Percentiles rank a stretch among this genome's conserved stretches.
Evolutionary conservation across 345 rosid species (phyloP).

Genomic region (Euphorbia pulcherrima): DNA sequence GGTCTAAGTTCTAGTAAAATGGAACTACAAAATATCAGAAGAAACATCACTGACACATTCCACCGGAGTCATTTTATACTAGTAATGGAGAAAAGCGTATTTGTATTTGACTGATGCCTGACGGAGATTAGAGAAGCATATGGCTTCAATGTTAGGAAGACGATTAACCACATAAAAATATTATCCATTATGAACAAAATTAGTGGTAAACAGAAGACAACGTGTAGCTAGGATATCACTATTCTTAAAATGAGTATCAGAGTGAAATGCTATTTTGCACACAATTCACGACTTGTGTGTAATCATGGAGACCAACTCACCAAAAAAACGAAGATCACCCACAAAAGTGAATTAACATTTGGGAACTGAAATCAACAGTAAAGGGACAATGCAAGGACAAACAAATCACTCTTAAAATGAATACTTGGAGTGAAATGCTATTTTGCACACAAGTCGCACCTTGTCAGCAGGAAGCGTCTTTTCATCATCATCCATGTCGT

Average conservation of each 20-base stretch:
- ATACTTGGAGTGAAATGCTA: not conserved
- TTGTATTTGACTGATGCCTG: too few relatives aligned
- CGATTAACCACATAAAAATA: slow-evolving; percentile 2
- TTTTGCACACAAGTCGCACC: slow-evolving; percentile 39
- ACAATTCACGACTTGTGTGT: too few relatives aligned
- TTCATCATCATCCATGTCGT: slow-evolving; percentile 98
- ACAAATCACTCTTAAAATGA: not conserved
- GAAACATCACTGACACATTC: too few relatives aligned
- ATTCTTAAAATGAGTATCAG: too few relatives aligned
- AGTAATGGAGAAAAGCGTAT: not conserved
- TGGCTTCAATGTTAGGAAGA: slow-evolving; percentile 1
- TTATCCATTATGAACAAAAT: too few relatives aligned
- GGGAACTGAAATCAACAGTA: not conserved
- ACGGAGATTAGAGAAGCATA: not conserved
- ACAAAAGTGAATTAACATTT: slow-evolving; percentile 1
- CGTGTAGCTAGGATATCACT: too few relatives aligned
- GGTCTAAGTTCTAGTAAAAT: not conserved
- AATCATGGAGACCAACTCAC: too few relatives aligned
- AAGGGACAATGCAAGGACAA: slow-evolving; percentile 4
- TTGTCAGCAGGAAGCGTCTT: slow-evolving; percentile 90
- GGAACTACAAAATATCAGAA: not conserved
- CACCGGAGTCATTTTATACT: too few relatives aligned
- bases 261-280: too few relatives aligned
- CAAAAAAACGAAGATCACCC: slow-evolving; percentile 7
- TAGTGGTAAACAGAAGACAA: too few relatives aligned